Conservation (phyloP, 495 filamentous ascomycete genomes). For the Aspergillus steynii region DNA sequence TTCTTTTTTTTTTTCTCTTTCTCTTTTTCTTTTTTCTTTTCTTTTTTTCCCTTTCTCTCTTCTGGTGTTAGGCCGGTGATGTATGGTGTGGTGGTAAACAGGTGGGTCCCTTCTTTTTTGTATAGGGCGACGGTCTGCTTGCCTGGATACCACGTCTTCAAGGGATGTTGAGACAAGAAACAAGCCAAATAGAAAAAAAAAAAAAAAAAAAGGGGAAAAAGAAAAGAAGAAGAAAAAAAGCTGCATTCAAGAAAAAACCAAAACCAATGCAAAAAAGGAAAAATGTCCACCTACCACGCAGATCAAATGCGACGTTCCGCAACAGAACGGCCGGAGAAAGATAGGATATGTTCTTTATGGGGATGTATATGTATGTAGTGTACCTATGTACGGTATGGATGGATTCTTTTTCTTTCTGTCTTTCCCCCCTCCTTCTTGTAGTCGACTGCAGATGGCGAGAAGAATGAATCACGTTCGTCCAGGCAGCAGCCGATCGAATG, state of each 20-base stretch:
- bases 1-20: no score
- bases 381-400: not conserved
- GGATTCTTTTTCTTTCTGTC: no score
- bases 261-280: slow-evolving; percentile 1
- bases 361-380: not conserved
- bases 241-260: no score
- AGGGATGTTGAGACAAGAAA: not conserved
- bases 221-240: not conserved
- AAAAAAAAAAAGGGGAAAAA: slow-evolving; percentile 1
- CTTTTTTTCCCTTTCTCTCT: no score
- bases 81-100: no score
- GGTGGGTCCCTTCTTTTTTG: no score
- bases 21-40: no score
- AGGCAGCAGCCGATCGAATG: not conserved
- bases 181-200: not conserved
- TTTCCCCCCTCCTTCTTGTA: not conserved
- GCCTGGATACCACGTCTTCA: not conserved
- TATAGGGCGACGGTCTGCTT: no score
- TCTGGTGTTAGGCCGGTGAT: no score
- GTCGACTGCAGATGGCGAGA: not conserved
- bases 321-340: slow-evolving; percentile 2
- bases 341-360: not conserved
- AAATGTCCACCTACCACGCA: slow-evolving; percentile 1
- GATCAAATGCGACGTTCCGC: slow-evolving; percentile 6
- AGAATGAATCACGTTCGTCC: not conserved